Evolutionary conservation across 768 basidiomycete genomes (phyloP), one percentile per base, ranked within the genome.

Genomic region (Trametes cubensis): DNA sequence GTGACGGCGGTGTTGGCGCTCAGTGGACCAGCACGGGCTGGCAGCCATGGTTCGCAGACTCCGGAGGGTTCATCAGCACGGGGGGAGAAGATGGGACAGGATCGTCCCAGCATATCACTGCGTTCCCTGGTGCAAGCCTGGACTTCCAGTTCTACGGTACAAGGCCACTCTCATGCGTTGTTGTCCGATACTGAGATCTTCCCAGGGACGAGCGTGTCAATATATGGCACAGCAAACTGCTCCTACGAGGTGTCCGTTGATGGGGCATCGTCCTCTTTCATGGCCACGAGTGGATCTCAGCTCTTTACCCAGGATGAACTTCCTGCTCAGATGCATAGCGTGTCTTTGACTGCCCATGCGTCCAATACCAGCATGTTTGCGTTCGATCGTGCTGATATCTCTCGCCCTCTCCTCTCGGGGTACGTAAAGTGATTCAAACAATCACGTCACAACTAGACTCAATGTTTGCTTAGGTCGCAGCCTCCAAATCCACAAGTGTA

Each of bases 171-270:
- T 11, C 34, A 34, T 34, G 34, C 11, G 34, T 10, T 34, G 6
- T 34, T 34, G 34, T 11, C 6, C 17, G 46, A 13, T 1, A 20
- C 39, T 23, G 39, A 54, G 26, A 28, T 48, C 21, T 10, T 44
- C 3, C 10, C 68, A 90, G 89, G 89, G 40, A 88, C 83, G 28
- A 85, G 83, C n/a, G 83, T 91, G 30, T 76, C 83, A 64, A 76
- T 91, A 28, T 66, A 80, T 25, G 89, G 89, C 40, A 80, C 76
- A 1, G 75, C 73, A 1, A 68, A 74, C 46, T 60, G 76, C 42
- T 62, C 72, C 28, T 88, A 83, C 69, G 69, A 71, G 14, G 68
- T 88, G 51, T 73, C 73, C 4, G 73, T 89, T 55, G 88, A 91
- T 67, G 81, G 81, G 45, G 38, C 54, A 20, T 42, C 49, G 6